phyloP scores from a whole-genome alignment of 495 filamentous ascomycete species.

The Hypomontagnella submonticulosa region DNA sequence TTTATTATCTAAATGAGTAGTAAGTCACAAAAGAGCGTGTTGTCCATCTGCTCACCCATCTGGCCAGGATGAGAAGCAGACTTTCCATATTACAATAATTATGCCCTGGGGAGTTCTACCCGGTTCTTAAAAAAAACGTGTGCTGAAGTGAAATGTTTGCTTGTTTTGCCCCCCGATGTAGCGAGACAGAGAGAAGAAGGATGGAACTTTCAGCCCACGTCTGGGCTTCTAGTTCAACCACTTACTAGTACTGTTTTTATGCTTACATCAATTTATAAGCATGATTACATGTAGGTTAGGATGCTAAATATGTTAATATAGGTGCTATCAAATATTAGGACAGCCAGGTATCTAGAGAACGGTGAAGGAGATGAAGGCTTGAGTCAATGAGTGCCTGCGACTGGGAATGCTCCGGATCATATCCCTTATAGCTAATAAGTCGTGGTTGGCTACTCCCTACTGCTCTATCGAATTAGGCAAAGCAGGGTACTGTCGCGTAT shows the following conservation, averaged over 20 bases:
- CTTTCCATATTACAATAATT: background rate
- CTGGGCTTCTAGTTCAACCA: too few species aligned
- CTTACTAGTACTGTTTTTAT: too few species aligned
- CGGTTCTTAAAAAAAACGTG: background rate
- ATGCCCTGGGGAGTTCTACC: background rate
- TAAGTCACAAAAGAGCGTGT: slow-evolving; percentile 3
- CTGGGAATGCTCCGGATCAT: slow-evolving; percentile 8
- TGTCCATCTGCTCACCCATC: slow-evolving; percentile 17
- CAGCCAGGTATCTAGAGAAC: background rate
- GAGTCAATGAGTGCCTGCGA: slow-evolving; percentile 1
- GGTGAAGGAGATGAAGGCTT: slow-evolving; percentile 5
- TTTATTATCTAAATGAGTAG: background rate
- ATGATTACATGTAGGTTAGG: too few species aligned
- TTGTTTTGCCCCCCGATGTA: too few species aligned
- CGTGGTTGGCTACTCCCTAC: background rate
- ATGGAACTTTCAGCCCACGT: too few species aligned
- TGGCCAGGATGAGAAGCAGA: slow-evolving; percentile 23
- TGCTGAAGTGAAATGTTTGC: background rate
- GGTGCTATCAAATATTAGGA: background rate
- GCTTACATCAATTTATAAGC: too few species aligned
- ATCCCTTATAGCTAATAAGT: background rate
- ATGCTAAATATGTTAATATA: too few species aligned
- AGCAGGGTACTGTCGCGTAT: slow-evolving; percentile 1
- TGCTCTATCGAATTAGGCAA: background rate
- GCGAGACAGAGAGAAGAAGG: too few species aligned